These are phyloP conservation scores for Sicyos baderoa DNA, from an alignment of 306 rosid species.

Conservation along the genomic window DNA sequence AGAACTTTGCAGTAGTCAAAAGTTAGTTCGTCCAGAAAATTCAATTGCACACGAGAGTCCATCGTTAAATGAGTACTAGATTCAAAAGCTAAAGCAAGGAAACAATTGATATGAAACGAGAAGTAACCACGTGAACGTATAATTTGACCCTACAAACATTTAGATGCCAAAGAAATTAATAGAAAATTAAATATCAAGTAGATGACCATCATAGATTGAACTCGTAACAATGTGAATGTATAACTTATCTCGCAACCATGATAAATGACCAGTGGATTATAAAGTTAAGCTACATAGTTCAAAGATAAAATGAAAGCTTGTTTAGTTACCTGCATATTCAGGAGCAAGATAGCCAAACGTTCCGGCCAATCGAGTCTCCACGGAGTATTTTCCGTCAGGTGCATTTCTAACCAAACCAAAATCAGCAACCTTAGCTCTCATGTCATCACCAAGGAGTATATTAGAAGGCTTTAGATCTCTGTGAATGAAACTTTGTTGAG, in stretches of 20 bases:
- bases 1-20: background rate
- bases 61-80: background rate
- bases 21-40: background rate
- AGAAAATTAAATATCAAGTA: too few species aligned
- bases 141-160: too few species aligned
- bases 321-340: slow-evolving; percentile 72
- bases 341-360: slow-evolving; percentile 98
- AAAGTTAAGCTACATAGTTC: background rate
- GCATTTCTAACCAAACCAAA: slow-evolving; percentile 78
- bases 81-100: background rate
- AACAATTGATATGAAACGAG: background rate
- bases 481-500: slow-evolving; percentile 87
- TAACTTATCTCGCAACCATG: background rate
- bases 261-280: background rate
- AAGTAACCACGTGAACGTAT: too few species aligned
- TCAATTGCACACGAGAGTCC: background rate
- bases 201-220: too few species aligned
- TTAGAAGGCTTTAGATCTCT: slow-evolving; percentile 88
- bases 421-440: slow-evolving; percentile 92
- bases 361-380: slow-evolving; percentile 87
- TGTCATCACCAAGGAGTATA: slow-evolving; percentile 71
- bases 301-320: background rate
- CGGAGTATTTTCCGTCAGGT: slow-evolving; percentile 74
- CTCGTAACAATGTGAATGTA: too few species aligned
- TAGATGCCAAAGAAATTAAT: too few species aligned